A percentile compares a stretch with the other conserved stretches of the same genome.
Evolutionary conservation across 2,329 filamentous ascomycete genomes (phyloP).

Genomic region (Cladorrhinum sp.): DNA sequence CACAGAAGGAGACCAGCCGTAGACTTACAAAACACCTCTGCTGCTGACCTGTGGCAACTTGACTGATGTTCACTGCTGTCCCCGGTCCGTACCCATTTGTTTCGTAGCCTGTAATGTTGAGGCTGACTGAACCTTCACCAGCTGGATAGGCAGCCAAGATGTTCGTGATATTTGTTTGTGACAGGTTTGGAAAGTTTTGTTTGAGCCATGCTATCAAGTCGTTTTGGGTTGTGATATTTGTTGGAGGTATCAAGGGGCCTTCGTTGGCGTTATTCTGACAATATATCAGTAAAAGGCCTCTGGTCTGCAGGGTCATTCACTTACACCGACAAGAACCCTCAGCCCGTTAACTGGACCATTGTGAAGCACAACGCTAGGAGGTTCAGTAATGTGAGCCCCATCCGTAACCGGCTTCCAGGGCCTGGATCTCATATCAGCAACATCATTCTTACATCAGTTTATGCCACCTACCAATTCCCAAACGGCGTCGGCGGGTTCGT

Average conservation of each 20-base stretch:
- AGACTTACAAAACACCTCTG: slow-evolving; percentile 40
- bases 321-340: slow-evolving; percentile 30
- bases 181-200: slow-evolving; percentile 33
- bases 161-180: slow-evolving; percentile 28
- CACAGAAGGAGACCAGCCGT: not conserved
- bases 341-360: slow-evolving; percentile 31
- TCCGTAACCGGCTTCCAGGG: slow-evolving; percentile 39
- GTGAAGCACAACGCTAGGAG: slow-evolving; percentile 30
- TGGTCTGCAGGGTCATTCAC: too few relatives aligned
- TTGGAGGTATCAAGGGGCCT: slow-evolving; percentile 35
- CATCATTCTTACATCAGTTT: not conserved
- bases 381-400: slow-evolving; percentile 29
- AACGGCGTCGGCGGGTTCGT: slow-evolving; percentile 15
- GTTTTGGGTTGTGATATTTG: slow-evolving; percentile 31
- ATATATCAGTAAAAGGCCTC: not conserved
- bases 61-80: slow-evolving; percentile 50
- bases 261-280: slow-evolving; percentile 38
- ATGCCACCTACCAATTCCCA: slow-evolving; percentile 17
- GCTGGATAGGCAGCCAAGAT: slow-evolving; percentile 32
- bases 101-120: slow-evolving; percentile 28
- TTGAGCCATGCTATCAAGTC: slow-evolving; percentile 32
- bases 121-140: slow-evolving; percentile 23
- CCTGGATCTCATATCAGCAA: slow-evolving; percentile 30
- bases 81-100: slow-evolving; percentile 30
- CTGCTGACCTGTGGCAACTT: slow-evolving; percentile 49